A percentile compares a stretch with the other conserved stretches of the same genome.
Evolutionary conservation across 83 land plant species (phyloP).

Genomic region (Picea abies): DNA sequence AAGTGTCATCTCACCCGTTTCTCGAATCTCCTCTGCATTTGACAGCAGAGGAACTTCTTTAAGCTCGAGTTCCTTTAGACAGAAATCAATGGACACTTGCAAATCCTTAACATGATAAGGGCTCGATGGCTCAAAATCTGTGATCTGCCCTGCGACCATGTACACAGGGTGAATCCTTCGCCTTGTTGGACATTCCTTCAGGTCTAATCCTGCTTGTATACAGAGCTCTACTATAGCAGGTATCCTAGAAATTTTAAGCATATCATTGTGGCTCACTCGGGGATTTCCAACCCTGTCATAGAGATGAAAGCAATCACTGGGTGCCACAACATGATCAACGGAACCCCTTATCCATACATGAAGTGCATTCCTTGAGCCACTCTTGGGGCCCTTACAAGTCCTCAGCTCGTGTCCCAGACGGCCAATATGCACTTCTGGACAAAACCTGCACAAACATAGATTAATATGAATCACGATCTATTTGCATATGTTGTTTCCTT

Average conservation of each 20-base stretch:
- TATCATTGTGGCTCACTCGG: conserved; percentile 18
- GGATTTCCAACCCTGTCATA: conserved; percentile 23
- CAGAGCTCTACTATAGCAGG: conserved; percentile 61
- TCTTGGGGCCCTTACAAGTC: conserved; percentile 39
- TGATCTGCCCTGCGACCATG: conserved; percentile 12
- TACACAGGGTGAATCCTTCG: conserved; percentile 51
- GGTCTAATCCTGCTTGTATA: conserved; percentile 58
- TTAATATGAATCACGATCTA: neutral
- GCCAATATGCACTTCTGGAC: conserved; percentile 40
- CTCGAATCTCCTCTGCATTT: conserved; percentile 6
- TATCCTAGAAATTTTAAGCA: conserved; percentile 12
- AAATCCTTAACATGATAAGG: conserved; percentile 13
- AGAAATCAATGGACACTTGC: neutral
- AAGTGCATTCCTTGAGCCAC: conserved; percentile 12
- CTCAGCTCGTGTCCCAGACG: conserved; percentile 39
- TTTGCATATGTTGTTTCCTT: too few relatives aligned
- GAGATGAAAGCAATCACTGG: conserved; percentile 24
- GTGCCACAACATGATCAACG: conserved; percentile 16
- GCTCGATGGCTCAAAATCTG: conserved; percentile 40
- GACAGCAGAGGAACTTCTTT: too few relatives aligned
- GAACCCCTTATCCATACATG: conserved; percentile 19
- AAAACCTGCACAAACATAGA: neutral
- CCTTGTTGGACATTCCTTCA: conserved; percentile 39
- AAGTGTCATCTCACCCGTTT: conserved; percentile 34
- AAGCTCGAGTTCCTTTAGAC: too few relatives aligned